Evolutionary conservation across 495 filamentous ascomycete species (phyloP), one percentile per base, ranked within the genome.

Genomic region (Podospora conica): DNA sequence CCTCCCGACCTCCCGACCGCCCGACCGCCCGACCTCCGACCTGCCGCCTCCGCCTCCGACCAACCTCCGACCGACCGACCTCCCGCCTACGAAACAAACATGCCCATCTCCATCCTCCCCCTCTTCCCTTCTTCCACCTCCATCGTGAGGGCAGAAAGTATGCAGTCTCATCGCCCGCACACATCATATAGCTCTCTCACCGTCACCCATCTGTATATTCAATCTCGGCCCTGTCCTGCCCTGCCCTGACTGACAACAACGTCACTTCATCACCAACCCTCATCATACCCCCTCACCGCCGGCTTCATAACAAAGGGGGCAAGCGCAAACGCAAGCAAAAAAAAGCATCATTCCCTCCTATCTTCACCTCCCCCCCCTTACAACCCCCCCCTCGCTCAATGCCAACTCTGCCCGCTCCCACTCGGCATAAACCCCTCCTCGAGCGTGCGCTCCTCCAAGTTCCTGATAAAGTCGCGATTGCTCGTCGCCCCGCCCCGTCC

Each of bases 391-490:
- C 22, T 9, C 28, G 33, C 31, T 82, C 76, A 85, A 62, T 85
- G 82, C 83, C 83, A 86, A 62, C 67, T 80, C 69, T 84, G 81
- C 27, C 61, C 58, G 57, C 69, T 75, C 25, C 71, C 65, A 24
- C 79, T 80, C 3, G 56, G 56, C 82, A 85, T 82, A 64, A 84
- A 86, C 28, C 92, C 90, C 74, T 98, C 95, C 75, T 96, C 93
- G 59, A 97, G 79, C 2, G 93, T 96, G 54, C 95, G 85, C 72
- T 97, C 95, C 76, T 98, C 95, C 67, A 99, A 80, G 66, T 89
- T 96, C 59, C 95, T 86, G 68, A 98, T 96, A 72, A 99, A 96
- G 72, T 97, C 91, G 23, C 92, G 83, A 69, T 92, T 93, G 66
- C 40, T 48, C 40, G 18, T 6, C 18, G 40, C 40, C 18, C 86